phyloP scores from a whole-genome alignment of 2,329 filamentous ascomycete genomes.

The Colletotrichum paranaense region DNA sequence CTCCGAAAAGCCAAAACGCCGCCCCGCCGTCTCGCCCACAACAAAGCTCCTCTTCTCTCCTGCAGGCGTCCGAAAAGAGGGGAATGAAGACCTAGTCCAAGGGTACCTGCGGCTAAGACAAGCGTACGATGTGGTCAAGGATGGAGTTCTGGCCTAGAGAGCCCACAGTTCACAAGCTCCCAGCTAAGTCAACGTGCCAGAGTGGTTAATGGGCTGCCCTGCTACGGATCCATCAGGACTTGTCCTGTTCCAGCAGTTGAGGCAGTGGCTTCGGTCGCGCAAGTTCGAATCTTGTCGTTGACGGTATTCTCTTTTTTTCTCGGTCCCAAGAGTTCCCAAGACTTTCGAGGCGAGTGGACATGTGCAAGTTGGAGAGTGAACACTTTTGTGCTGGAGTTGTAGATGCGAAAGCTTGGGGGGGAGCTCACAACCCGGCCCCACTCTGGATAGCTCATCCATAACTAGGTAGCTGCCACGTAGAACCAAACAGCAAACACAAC shows the following conservation, averaged over 20 bases:
- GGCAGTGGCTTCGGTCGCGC: constrained; percentile 36
- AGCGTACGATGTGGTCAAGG: neutral
- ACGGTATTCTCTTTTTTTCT: constrained; percentile 2
- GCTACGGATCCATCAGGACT: constrained; percentile 11
- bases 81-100: neutral
- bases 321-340: neutral
- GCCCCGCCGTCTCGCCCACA: neutral
- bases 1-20: constrained; percentile 12
- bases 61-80: constrained; percentile 19
- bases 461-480: neutral
- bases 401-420: no score
- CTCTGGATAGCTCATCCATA: no score
- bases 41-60: constrained; percentile 17
- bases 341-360: neutral
- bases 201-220: constrained; percentile 37
- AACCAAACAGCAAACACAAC: neutral
- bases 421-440: no score
- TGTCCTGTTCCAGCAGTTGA: constrained; percentile 1
- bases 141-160: neutral
- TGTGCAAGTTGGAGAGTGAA: no score
- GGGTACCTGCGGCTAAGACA: neutral
- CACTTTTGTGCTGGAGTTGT: no score
- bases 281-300: constrained; percentile 36
- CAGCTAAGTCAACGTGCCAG: constrained; percentile 26
- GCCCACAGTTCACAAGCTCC: neutral